These are phyloP conservation scores for Quercus alba DNA, from an alignment of 306 rosid genomes.

Conservation along the genomic window DNA sequence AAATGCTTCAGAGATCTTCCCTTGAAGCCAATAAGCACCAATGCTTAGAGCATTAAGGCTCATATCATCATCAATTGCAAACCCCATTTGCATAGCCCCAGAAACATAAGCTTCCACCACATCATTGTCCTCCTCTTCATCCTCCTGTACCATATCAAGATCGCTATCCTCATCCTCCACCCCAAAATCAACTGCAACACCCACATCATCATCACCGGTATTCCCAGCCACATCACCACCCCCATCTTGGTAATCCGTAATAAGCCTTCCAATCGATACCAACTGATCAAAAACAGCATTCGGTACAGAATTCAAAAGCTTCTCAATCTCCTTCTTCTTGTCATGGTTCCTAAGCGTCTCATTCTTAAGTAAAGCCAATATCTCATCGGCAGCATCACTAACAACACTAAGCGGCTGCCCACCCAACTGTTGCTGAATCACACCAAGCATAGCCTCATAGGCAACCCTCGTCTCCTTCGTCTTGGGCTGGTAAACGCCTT, in stretches of 20 bases:
- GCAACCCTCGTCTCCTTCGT: constrained; percentile 91
- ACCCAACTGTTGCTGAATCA: constrained; percentile 85
- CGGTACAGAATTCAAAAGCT: constrained; percentile 61
- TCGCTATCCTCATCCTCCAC: constrained; percentile 93
- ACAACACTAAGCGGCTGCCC: constrained; percentile 81
- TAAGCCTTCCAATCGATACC: constrained; percentile 69
- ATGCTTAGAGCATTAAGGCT: constrained; percentile 87
- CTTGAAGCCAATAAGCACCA: constrained; percentile 97
- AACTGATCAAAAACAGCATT: constrained; percentile 53
- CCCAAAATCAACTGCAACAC: constrained; percentile 94
- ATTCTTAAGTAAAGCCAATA: constrained; percentile 70
- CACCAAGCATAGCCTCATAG: constrained; percentile 88
- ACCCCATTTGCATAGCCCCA: constrained; percentile 90
- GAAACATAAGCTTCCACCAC: constrained; percentile 50
- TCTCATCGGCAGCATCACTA: constrained; percentile 81
- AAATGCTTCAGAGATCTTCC: constrained; percentile 89
- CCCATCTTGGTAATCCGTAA: constrained; percentile 80
- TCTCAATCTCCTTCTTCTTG: constrained; percentile 91
- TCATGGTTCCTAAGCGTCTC: constrained; percentile 57
- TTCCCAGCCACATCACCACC: constrained; percentile 43
- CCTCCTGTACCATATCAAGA: constrained; percentile 90
- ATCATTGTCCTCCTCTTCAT: constrained; percentile 83
- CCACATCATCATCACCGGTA: constrained; percentile 69
- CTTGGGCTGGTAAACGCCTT: constrained; percentile 82
- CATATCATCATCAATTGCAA: constrained; percentile 87